A percentile compares a stretch with the other conserved stretches of the same genome.
Conservation (phyloP, 2,329 filamentous ascomycete species). For the Aspergillus texensis region DNA sequence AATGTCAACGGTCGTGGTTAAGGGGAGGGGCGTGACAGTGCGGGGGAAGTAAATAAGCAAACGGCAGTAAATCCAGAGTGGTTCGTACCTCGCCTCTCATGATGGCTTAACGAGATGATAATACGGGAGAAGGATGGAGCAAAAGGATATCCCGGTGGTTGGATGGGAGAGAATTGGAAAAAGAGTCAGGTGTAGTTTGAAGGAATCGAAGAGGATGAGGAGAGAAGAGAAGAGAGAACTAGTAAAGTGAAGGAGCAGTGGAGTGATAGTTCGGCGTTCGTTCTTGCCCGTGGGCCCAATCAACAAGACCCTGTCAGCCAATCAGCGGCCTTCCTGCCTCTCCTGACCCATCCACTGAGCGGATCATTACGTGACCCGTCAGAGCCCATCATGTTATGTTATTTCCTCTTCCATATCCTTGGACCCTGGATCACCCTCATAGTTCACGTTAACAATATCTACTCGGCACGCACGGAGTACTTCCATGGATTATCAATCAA, state of each 20-base stretch:
- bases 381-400: not conserved
- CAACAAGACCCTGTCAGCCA: slow-evolving; percentile 10
- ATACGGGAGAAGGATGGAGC: not conserved
- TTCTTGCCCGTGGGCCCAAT: slow-evolving; percentile 17
- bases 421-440: not conserved
- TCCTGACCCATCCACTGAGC: not conserved
- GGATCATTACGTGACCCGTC: slow-evolving; percentile 2
- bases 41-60: slow-evolving; percentile 15
- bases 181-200: not conserved
- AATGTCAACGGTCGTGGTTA: not conserved
- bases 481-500: too few relatives aligned
- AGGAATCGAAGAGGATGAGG: slow-evolving; percentile 5
- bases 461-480: too few relatives aligned
- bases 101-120: slow-evolving; percentile 18
- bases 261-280: slow-evolving; percentile 10
- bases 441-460: too few relatives aligned
- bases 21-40: slow-evolving; percentile 1
- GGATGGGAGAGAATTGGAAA: not conserved
- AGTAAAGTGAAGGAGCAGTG: not conserved
- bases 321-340: slow-evolving; percentile 8
- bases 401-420: not conserved
- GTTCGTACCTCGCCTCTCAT: slow-evolving; percentile 42
- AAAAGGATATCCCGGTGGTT: not conserved
- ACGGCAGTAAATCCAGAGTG: not conserved
- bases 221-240: not conserved